A percentile compares a stretch with the other conserved stretches of the same genome.
Evolutionary conservation across 1,284 basidiomycete genomes (phyloP).

Genomic region (Rugosomyces carneus): DNA sequence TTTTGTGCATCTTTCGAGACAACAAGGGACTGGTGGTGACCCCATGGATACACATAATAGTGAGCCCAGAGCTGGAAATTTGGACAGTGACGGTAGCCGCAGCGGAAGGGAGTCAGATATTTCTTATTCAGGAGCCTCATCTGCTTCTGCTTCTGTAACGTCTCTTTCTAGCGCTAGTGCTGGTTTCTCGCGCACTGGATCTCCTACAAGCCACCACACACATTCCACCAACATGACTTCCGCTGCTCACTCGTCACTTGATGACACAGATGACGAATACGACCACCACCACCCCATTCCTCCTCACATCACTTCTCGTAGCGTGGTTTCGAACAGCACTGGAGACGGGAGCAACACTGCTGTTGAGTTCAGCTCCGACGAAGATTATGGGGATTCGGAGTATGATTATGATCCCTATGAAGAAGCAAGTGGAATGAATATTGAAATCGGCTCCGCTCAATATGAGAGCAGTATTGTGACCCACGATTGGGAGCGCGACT

Average conservation of each 20-base stretch:
- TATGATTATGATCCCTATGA: conserved; percentile 30
- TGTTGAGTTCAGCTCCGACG: conserved; percentile 43
- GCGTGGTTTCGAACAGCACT: conserved; percentile 11
- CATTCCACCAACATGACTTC: conserved; percentile 30
- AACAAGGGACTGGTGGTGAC: conserved; percentile 7
- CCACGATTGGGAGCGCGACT: conserved; percentile 24
- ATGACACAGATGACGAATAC: conserved; percentile 26
- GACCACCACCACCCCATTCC: conserved; percentile 29
- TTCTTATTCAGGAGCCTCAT: conserved; percentile 38
- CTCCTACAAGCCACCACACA: conserved; percentile 27
- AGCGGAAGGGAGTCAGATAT: conserved; percentile 32
- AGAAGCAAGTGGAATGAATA: conserved; percentile 18
- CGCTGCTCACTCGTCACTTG: conserved; percentile 27
- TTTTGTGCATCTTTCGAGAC: conserved; percentile 30
- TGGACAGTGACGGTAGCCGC: conserved; percentile 4
- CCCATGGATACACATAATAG: conserved; percentile 8
- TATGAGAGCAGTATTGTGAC: conserved; percentile 21
- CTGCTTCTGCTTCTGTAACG: conserved; percentile 40
- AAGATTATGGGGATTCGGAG: conserved; percentile 38
- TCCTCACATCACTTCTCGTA: conserved; percentile 9
- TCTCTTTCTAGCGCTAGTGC: conserved; percentile 36
- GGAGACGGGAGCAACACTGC: conserved; percentile 15
- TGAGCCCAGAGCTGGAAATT: not conserved
- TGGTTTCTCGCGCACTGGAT: conserved; percentile 20
- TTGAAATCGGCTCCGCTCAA: conserved; percentile 31